phyloP scores from a whole-genome alignment of 345 rosid species.

The Syzygium oleosum region DNA sequence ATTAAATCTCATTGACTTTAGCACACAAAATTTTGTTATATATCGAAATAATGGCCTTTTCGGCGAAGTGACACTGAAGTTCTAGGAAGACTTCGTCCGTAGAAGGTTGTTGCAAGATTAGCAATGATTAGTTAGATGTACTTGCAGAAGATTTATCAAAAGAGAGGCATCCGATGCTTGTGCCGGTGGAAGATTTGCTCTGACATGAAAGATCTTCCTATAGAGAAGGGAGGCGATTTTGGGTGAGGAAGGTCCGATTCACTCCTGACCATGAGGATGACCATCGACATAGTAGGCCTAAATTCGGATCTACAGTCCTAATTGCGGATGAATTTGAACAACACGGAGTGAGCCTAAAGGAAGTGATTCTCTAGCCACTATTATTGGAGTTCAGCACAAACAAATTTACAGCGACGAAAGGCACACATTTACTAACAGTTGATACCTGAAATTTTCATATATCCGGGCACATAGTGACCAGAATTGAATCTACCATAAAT shows the following conservation, averaged over 20 bases:
- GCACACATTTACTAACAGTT: neutral
- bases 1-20: neutral
- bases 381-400: neutral
- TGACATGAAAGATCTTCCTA: neutral
- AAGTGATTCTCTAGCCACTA: neutral
- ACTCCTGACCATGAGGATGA: conserved; percentile 40
- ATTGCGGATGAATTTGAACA: neutral
- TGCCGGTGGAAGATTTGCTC: neutral
- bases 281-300: conserved; percentile 38
- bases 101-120: no score
- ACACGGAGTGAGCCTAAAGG: neutral
- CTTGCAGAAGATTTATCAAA: neutral
- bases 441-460: neutral
- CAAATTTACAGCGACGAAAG: neutral
- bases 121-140: neutral
- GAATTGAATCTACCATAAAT: neutral
- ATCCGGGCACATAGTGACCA: neutral
- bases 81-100: no score
- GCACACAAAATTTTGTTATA: neutral
- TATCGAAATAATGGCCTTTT: neutral
- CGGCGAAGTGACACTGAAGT: no score
- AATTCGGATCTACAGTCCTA: conserved; percentile 7
- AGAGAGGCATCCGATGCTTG: neutral
- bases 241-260: conserved; percentile 26
- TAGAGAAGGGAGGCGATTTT: conserved; percentile 8